Evolutionary conservation across 495 filamentous ascomycete species (phyloP).

Genomic region (Hypoxylon trugodes): DNA sequence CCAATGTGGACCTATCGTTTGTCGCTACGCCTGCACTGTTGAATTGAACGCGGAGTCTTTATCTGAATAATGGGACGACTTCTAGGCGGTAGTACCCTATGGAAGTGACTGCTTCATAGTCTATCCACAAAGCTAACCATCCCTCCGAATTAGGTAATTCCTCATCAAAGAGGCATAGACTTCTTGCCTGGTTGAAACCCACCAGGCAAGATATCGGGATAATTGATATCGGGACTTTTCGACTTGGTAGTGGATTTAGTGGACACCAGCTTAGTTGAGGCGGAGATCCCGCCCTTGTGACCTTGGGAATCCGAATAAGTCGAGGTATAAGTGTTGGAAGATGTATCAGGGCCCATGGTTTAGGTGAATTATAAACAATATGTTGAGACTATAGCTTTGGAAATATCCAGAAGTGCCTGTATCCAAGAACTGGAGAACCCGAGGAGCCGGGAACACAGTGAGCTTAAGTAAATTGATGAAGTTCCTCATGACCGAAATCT

Average conservation of each 20-base stretch:
- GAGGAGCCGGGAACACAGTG: background rate
- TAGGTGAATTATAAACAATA: background rate
- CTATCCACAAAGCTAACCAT: no score
- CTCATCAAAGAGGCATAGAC: slow-evolving; percentile 24
- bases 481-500: background rate
- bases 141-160: background rate
- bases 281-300: slow-evolving; percentile 5
- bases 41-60: background rate
- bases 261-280: background rate
- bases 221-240: slow-evolving; percentile 27
- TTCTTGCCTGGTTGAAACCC: slow-evolving; percentile 45
- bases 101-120: no score
- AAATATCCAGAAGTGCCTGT: background rate
- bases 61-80: no score
- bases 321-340: slow-evolving; percentile 7
- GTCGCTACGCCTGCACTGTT: no score
- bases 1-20: no score
- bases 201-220: slow-evolving; percentile 37
- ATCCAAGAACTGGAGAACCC: background rate
- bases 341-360: slow-evolving; percentile 31
- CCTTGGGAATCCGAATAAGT: background rate
- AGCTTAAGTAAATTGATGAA: background rate
- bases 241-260: slow-evolving; percentile 7
- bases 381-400: background rate
- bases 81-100: no score